Base-by-base conservation (phyloP, 345 rosid genomes). In the Cardamine resedifolia region DNA sequence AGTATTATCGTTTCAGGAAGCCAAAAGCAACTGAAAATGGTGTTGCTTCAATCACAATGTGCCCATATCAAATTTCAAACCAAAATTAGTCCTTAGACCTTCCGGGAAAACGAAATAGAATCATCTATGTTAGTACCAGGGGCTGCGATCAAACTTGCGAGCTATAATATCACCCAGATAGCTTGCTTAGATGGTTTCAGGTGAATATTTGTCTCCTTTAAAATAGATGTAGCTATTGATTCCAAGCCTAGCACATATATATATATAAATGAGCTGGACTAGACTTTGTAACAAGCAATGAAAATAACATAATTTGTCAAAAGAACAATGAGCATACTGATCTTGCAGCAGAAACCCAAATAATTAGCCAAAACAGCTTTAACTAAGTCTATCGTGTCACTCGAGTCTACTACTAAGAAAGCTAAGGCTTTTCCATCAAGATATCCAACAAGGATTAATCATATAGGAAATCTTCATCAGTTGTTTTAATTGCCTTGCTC, bases 401-500 rank as follows among this genome's bases (percentile, higher is more conserved):
- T 60, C 21, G 21, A 75, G 48, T 11, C 44, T 51, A 59, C 12
- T 11, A 62, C 45, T 70, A 76, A 38, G 53, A 76, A 55, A 56
- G 30, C 66, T 44, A 70, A 63, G 66, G 34, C 6, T 19, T 7
- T 43, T 24, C 24, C 53, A 6, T 30, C 50, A 41, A 23, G 56
- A 43, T 49, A 68, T 75, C 50, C 56, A 75, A 41, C 21, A 18
- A 61, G 64, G 65, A 75, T 24, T 53, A 36, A 19, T 19, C 36
- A 45, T 34, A 44, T 7, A 24, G 50, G 59, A 68, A 45, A 41
- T 48, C 66, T 45, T 55, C 56, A 24, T 45, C 60, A 69, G 75
- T 28, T 30, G 28, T 18, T 43, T 16, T 44, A 63, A 39, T 61
- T 68, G 59, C 58, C 55, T 48, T 53, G 76, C 73, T 73, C 85